Conservation (phyloP, 768 basidiomycete species). For the Neoboletus brunneissimus region DNA sequence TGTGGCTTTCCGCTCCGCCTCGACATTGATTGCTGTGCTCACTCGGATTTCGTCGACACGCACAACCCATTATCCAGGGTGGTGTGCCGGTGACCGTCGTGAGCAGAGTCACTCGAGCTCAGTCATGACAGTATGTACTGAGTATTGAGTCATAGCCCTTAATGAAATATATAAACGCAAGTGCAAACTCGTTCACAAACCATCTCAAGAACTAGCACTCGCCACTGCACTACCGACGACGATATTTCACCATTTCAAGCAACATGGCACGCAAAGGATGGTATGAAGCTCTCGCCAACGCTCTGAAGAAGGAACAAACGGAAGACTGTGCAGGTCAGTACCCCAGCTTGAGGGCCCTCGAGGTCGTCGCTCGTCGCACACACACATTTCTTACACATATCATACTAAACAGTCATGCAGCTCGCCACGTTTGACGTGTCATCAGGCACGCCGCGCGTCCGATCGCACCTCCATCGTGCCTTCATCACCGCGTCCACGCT, state of each 20-base stretch:
- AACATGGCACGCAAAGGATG: constrained; percentile 36
- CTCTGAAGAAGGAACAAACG: constrained; percentile 28
- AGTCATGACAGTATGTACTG: too few species aligned
- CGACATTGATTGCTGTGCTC: constrained; percentile 79
- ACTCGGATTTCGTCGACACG: constrained; percentile 83
- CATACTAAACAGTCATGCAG: constrained; percentile 53
- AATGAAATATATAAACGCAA: too few species aligned
- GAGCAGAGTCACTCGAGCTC: too few species aligned
- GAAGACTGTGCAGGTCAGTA: constrained; percentile 37
- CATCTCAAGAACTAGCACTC: neutral
- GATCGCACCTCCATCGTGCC: constrained; percentile 60
- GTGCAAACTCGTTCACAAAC: neutral
- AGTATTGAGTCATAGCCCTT: too few species aligned
- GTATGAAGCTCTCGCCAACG: constrained; percentile 45
- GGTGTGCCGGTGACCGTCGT: constrained; percentile 67
- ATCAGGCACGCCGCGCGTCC: constrained; percentile 51
- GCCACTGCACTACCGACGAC: neutral
- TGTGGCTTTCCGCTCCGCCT: constrained; percentile 87
- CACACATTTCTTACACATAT: neutral
- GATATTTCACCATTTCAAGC: neutral
- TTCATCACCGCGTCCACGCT: constrained; percentile 46
- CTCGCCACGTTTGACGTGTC: constrained; percentile 34
- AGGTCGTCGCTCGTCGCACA: neutral
- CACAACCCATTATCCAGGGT: constrained; percentile 85
- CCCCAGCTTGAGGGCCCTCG: neutral